Percentiles rank a stretch among this genome's conserved stretches.
Evolutionary conservation across 1,284 basidiomycete genomes (phyloP).

Genomic region (Cutaneotrichosporon cyanovorans): DNA sequence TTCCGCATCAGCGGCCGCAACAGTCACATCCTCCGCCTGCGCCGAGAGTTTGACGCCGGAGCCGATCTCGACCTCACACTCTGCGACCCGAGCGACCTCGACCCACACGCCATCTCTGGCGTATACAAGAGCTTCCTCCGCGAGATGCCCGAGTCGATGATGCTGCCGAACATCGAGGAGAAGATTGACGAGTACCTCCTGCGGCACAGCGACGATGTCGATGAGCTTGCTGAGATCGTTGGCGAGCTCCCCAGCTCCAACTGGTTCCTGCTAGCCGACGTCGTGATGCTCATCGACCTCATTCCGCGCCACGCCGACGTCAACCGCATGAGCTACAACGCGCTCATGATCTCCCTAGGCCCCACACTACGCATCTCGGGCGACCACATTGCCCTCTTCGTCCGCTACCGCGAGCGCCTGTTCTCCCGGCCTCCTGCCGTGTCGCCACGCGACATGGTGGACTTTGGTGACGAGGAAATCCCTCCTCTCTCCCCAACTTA

Average conservation of each 20-base stretch:
- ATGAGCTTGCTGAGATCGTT: constrained; percentile 25
- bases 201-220: constrained; percentile 8
- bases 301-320: constrained; percentile 29
- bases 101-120: constrained; percentile 85
- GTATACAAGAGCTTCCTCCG: constrained; percentile 51
- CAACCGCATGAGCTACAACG: constrained; percentile 43
- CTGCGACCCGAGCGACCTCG: constrained; percentile 70
- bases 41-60: constrained; percentile 77
- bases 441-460: constrained; percentile 25
- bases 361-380: constrained; percentile 39
- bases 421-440: constrained; percentile 32
- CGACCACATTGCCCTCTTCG: constrained; percentile 28
- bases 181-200: constrained; percentile 57
- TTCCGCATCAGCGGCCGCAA: constrained; percentile 46
- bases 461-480: constrained; percentile 30
- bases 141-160: constrained; percentile 65
- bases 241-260: constrained; percentile 33
- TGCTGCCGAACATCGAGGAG: constrained; percentile 61
- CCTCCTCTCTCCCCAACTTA: constrained; percentile 16
- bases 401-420: constrained; percentile 25
- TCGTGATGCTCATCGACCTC: constrained; percentile 38
- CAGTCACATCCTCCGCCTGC: constrained; percentile 61
- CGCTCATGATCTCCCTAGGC: constrained; percentile 39
- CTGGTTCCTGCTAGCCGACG: constrained; percentile 45
- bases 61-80: constrained; percentile 72